phyloP scores from a whole-genome alignment of 257 asterid species.

The Fraxinus cuspidata region DNA sequence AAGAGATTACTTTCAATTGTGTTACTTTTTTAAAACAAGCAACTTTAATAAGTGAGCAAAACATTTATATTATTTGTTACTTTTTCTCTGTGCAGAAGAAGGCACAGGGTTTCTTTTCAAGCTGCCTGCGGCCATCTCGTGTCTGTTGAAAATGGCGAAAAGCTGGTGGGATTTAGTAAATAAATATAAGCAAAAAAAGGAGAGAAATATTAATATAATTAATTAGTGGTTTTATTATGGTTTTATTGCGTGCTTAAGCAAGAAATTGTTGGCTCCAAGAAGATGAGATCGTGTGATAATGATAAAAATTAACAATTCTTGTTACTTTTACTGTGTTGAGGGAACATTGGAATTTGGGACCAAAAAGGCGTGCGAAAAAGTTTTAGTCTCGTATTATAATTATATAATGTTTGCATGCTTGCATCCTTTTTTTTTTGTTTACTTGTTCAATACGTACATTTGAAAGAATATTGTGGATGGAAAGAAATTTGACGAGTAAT shows the following conservation, averaged over 20 bases:
- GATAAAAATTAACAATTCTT: background rate
- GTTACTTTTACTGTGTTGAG: conserved; percentile 5
- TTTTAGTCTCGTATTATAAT: background rate
- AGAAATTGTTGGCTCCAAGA: conserved; percentile 14
- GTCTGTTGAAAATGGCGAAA: conserved; percentile 22
- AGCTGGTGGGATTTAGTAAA: conserved; percentile 19
- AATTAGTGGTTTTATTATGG: background rate
- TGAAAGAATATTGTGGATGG: too few species aligned
- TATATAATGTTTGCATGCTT: too few species aligned
- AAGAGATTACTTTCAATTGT: too few species aligned
- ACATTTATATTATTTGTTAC: background rate
- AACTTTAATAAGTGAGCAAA: background rate
- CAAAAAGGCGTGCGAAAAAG: background rate
- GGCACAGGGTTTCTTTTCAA: conserved; percentile 47
- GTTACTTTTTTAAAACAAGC: too few species aligned
- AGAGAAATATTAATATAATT: background rate
- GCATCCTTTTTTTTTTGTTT: too few species aligned
- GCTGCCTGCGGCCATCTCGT: conserved; percentile 56
- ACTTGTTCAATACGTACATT: too few species aligned
- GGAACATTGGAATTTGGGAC: background rate
- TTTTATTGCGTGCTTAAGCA: conserved; percentile 4
- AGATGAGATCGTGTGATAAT: conserved; percentile 22
- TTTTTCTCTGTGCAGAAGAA: conserved; percentile 47
- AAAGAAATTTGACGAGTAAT: too few species aligned
- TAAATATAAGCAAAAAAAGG: conserved; percentile 14